phyloP scores from a whole-genome alignment of 768 basidiomycete species.

The Cystobasidium tubakii region DNA sequence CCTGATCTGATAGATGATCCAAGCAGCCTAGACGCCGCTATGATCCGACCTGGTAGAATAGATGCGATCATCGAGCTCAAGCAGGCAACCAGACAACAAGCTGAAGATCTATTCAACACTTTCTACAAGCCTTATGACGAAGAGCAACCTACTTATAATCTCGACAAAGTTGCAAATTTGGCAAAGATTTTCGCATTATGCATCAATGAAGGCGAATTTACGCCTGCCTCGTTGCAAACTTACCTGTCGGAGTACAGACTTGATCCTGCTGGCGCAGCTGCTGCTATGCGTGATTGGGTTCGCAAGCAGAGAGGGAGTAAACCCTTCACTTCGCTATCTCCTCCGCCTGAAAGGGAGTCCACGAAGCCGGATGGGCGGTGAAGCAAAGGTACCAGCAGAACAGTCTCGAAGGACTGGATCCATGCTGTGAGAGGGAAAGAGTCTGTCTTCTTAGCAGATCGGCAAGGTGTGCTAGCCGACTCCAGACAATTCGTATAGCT shows the following conservation, averaged over 20 bases:
- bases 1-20: neutral
- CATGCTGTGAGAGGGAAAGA: too few species aligned
- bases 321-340: neutral
- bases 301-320: neutral
- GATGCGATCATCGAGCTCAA: neutral
- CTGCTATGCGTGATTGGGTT: neutral
- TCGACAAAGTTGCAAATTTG: neutral
- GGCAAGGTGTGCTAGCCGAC: too few species aligned
- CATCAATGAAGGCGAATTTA: neutral
- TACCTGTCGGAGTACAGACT: neutral
- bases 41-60: neutral
- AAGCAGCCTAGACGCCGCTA: neutral
- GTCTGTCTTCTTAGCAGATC: too few species aligned
- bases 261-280: neutral
- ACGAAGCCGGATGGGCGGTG: neutral
- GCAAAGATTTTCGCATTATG: neutral
- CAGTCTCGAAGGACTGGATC: too few species aligned
- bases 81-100: neutral
- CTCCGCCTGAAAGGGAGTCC: neutral
- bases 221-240: conserved; percentile 1
- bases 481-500: too few species aligned
- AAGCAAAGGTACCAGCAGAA: too few species aligned
- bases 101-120: conserved; percentile 6
- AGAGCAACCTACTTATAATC: neutral
- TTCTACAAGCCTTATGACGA: conserved; percentile 17